These are phyloP conservation scores for Cordia subcordata DNA, from an alignment of 257 asterid species.

Conservation along the genomic window DNA sequence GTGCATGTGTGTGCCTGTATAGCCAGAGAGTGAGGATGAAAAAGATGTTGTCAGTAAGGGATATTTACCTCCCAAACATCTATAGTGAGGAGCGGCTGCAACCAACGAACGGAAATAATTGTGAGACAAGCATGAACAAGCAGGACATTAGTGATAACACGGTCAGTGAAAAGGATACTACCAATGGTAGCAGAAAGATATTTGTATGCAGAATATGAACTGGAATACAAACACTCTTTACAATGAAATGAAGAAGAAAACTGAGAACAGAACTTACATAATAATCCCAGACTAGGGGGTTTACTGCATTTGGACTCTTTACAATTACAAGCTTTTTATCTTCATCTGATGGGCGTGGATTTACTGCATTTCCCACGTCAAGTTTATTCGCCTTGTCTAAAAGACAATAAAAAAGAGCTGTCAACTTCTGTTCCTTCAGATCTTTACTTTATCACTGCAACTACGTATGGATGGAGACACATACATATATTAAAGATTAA, in stretches of 20 bases:
- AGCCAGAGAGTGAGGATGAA: neutral
- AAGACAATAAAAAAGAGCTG: slow-evolving; percentile 5
- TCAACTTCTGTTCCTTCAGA: neutral
- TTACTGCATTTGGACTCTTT: slow-evolving; percentile 93
- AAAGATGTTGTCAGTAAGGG: neutral
- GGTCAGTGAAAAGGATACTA: neutral
- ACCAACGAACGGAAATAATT: slow-evolving; percentile 12
- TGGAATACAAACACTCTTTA: neutral
- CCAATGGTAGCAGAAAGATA: neutral
- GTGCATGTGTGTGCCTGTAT: neutral
- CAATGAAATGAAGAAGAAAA: neutral
- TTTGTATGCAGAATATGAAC: neutral
- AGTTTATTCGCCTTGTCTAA: slow-evolving; percentile 84
- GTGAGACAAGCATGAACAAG: slow-evolving; percentile 4
- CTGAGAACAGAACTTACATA: slow-evolving; percentile 43
- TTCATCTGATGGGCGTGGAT: slow-evolving; percentile 73
- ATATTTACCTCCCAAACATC: slow-evolving; percentile 95
- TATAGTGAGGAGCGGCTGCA: slow-evolving; percentile 91
- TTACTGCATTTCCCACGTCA: slow-evolving; percentile 68
- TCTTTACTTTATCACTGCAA: neutral
- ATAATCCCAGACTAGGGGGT: slow-evolving; percentile 95
- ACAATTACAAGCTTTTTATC: slow-evolving; percentile 84
- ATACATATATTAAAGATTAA: neutral
- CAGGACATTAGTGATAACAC: neutral
- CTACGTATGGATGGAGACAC: too few species aligned